These are phyloP conservation scores for Fomitopsis betulina DNA, from an alignment of 1,284 basidiomycete genomes.

Conservation along the genomic window DNA sequence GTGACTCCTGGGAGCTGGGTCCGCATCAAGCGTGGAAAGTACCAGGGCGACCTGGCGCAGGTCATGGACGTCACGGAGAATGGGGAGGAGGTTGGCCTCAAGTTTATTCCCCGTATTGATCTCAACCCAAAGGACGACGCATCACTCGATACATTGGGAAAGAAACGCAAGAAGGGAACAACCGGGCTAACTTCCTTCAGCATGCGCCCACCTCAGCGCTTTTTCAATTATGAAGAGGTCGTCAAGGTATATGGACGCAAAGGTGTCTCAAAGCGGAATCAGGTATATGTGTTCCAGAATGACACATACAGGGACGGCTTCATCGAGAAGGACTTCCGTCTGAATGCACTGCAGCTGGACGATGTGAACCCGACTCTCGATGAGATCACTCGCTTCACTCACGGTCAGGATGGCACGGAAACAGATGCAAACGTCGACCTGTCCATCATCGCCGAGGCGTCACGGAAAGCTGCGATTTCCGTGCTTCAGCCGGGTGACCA, in stretches of 20 bases:
- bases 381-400: constrained; percentile 90
- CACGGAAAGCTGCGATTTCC: constrained; percentile 80
- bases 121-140: constrained; percentile 84
- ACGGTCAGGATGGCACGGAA: constrained; percentile 59
- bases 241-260: constrained; percentile 82
- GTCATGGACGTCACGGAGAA: constrained; percentile 93
- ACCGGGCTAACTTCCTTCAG: constrained; percentile 36
- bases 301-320: constrained; percentile 96
- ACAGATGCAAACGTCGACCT: constrained; percentile 68
- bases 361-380: constrained; percentile 95
- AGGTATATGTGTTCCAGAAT: constrained; percentile 81
- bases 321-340: constrained; percentile 93
- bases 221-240: constrained; percentile 95
- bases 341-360: constrained; percentile 77
- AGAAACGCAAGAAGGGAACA: constrained; percentile 68
- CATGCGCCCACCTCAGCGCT: constrained; percentile 85
- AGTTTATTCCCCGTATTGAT: constrained; percentile 97
- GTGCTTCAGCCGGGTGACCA: constrained; percentile 97
- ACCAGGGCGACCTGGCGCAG: constrained; percentile 93
- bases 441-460: constrained; percentile 84
- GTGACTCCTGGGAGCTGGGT: constrained; percentile 92
- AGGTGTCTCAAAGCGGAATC: constrained; percentile 68
- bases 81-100: constrained; percentile 90
- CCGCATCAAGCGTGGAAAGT: constrained; percentile 90
- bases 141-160: constrained; percentile 46